These are phyloP conservation scores for Vanrija sp. DNA, from an alignment of 1,284 basidiomycete species.

Conservation along the genomic window DNA sequence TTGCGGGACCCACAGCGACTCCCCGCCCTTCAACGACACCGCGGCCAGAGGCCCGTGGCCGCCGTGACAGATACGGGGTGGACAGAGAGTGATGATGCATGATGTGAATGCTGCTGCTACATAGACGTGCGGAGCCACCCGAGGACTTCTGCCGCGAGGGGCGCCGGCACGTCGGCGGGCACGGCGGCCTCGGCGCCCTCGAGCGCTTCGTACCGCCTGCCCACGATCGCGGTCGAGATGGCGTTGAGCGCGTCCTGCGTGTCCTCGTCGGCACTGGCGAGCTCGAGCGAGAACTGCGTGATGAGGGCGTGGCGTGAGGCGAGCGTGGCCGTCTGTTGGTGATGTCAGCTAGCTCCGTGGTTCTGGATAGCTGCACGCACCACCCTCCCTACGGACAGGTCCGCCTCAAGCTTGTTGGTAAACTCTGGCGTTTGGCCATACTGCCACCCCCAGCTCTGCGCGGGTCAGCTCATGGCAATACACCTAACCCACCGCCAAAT, in stretches of 20 bases:
- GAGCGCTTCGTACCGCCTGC: constrained; percentile 45
- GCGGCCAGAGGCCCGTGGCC: constrained; percentile 38
- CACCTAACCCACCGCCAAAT: constrained; percentile 43
- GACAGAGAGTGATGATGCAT: constrained; percentile 17
- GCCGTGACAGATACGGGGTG: constrained; percentile 51
- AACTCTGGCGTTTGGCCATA: constrained; percentile 96
- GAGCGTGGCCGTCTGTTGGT: constrained; percentile 46
- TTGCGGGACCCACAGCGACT: constrained; percentile 19
- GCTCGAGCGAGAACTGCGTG: constrained; percentile 38
- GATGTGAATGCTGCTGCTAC: constrained; percentile 13
- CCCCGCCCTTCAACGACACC: constrained; percentile 41
- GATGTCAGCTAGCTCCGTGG: not conserved
- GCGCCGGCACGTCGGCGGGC: constrained; percentile 10
- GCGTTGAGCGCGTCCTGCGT: constrained; percentile 31
- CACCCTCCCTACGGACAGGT: constrained; percentile 31
- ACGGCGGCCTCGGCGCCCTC: constrained; percentile 31
- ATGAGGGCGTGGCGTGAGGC: constrained; percentile 52
- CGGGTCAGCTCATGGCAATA: not conserved
- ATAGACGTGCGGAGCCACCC: constrained; percentile 41
- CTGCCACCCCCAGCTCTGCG: constrained; percentile 85
- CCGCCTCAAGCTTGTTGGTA: constrained; percentile 48
- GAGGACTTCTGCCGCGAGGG: constrained; percentile 34
- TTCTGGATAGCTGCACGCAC: constrained; percentile 44
- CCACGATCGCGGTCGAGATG: constrained; percentile 36
- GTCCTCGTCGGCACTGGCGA: constrained; percentile 16